Conservation (phyloP, 1,139 yeast genomes). For the Yamadazyma dushanensis region DNA sequence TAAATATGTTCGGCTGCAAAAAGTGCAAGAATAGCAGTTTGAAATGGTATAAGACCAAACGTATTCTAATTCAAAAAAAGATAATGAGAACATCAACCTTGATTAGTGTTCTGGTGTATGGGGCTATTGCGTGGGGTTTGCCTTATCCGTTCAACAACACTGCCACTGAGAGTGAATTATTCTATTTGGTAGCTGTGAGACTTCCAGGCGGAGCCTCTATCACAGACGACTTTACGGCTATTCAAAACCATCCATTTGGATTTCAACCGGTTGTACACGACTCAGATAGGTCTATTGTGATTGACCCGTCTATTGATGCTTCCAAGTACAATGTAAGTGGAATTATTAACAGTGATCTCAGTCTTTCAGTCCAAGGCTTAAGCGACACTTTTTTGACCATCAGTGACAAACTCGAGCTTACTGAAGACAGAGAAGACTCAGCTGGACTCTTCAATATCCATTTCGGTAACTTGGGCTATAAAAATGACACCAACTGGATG, state of each 20-base stretch:
- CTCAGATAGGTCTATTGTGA: constrained; percentile 6
- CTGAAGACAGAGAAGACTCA: constrained; percentile 3
- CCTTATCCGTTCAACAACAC: too few relatives aligned
- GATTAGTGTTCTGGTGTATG: too few relatives aligned
- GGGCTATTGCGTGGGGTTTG: too few relatives aligned
- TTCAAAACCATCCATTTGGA: neutral
- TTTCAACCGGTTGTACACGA: constrained; percentile 8
- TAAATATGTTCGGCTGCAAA: too few relatives aligned
- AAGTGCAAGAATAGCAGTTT: too few relatives aligned
- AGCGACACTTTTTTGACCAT: constrained; percentile 5
- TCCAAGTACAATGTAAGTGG: constrained; percentile 8
- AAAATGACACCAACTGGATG: constrained; percentile 8
- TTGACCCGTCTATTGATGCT: constrained; percentile 5
- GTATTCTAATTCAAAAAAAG: too few relatives aligned
- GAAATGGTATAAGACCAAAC: too few relatives aligned
- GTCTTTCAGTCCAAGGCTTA: constrained; percentile 1
- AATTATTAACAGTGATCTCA: constrained; percentile 7
- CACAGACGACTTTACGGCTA: neutral
- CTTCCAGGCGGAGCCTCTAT: neutral
- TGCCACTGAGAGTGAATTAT: constrained; percentile 6
- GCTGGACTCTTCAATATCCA: constrained; percentile 7
- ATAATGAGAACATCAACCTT: too few relatives aligned
- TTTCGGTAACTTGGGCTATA: constrained; percentile 7
- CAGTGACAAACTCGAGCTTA: constrained; percentile 1
- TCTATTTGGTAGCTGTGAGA: constrained; percentile 11